These are phyloP conservation scores for Aegilops tauschii DNA, from an alignment of 176 grass and related monocot species.

Conservation along the genomic window DNA sequence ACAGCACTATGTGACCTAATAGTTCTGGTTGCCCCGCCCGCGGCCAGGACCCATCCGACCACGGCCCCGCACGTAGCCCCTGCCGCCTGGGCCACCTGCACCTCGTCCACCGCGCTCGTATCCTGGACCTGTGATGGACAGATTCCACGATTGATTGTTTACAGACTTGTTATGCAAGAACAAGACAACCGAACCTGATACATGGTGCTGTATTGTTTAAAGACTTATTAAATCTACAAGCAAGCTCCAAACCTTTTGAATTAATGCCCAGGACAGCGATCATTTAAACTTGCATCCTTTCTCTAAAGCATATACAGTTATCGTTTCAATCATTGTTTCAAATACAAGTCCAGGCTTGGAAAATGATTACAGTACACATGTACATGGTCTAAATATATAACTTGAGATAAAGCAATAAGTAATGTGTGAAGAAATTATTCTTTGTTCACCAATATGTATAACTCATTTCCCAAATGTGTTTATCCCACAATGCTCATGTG, in stretches of 20 bases:
- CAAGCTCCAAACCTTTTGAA: neutral
- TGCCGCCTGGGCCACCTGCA: slow-evolving; percentile 51
- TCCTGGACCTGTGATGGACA: slow-evolving; percentile 43
- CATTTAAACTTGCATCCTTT: neutral
- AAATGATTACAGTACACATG: slow-evolving; percentile 10
- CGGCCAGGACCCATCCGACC: slow-evolving; percentile 64
- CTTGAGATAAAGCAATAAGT: neutral
- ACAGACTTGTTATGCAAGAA: neutral
- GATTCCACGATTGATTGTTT: slow-evolving; percentile 1
- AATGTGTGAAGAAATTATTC: neutral
- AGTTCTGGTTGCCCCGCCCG: slow-evolving; percentile 60
- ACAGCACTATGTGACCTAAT: slow-evolving; percentile 33
- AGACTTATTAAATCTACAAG: too few species aligned
- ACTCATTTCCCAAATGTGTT: neutral
- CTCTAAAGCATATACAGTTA: neutral
- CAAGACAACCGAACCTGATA: neutral
- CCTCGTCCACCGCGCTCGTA: slow-evolving; percentile 66
- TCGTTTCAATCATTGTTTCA: neutral
- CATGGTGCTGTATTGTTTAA: too few species aligned
- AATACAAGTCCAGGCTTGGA: neutral
- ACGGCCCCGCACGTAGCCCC: slow-evolving; percentile 62
- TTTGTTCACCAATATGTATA: neutral
- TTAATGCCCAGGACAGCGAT: neutral
- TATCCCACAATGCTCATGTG: neutral
- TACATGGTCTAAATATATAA: neutral